Evolutionary conservation across 805 yeast genomes (phyloP).

Genomic region (Komagataella populi): DNA sequence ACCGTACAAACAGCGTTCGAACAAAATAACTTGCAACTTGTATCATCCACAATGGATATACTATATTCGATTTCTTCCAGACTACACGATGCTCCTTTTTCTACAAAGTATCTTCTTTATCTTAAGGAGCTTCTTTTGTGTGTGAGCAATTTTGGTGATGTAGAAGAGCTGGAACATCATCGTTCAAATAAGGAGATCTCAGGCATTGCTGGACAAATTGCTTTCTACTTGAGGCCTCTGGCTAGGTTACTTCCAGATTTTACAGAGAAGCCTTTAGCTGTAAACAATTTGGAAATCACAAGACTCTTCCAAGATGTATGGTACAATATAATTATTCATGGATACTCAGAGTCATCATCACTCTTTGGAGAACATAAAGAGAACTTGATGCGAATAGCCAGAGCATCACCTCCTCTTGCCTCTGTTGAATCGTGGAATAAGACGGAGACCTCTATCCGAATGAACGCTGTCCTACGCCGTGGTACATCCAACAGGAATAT

Average conservation of each 20-base stretch:
- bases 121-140: slow-evolving; percentile 52
- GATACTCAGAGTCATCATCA: slow-evolving; percentile 52
- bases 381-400: slow-evolving; percentile 60
- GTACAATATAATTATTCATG: slow-evolving; percentile 91
- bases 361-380: slow-evolving; percentile 31
- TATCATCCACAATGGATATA: slow-evolving; percentile 32
- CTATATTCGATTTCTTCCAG: slow-evolving; percentile 28
- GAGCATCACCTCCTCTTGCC: slow-evolving; percentile 78
- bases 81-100: slow-evolving; percentile 16
- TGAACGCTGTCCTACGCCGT: slow-evolving; percentile 80
- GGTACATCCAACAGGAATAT: slow-evolving; percentile 78
- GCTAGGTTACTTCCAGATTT: slow-evolving; percentile 60
- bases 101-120: slow-evolving; percentile 41
- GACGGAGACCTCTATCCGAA: slow-evolving; percentile 83
- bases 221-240: slow-evolving; percentile 52
- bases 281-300: slow-evolving; percentile 34
- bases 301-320: slow-evolving; percentile 75
- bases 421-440: slow-evolving; percentile 69
- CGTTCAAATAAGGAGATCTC: slow-evolving; percentile 64
- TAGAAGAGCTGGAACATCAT: slow-evolving; percentile 53
- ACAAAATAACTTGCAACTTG: slow-evolving; percentile 21
- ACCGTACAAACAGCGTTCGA: slow-evolving; percentile 30
- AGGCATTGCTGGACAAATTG: slow-evolving; percentile 57
- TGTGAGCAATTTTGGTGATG: slow-evolving; percentile 65
- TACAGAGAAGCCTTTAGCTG: slow-evolving; percentile 26